Evolutionary conservation across 805 yeast species (phyloP).

Genomic region (Nakazawaea pomicola): DNA sequence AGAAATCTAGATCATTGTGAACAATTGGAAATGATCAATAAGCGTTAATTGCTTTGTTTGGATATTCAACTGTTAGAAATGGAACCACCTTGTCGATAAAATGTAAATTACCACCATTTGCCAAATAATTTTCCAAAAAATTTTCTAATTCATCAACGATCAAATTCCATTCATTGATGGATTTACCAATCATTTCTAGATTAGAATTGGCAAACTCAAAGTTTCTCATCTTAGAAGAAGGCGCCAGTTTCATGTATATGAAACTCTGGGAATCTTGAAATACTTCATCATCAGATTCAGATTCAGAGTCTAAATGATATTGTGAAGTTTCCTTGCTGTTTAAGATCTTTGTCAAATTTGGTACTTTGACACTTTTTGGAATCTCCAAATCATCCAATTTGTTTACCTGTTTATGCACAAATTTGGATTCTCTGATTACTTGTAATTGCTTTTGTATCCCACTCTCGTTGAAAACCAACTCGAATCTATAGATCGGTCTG

Average conservation of each 20-base stretch:
- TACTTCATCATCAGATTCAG: constrained; percentile 14
- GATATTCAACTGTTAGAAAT: constrained; percentile 10
- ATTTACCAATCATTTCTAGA: constrained; percentile 33
- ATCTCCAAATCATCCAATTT: neutral
- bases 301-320: constrained; percentile 6
- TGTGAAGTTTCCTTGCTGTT: constrained; percentile 1
- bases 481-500: constrained; percentile 43
- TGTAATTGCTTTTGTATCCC: constrained; percentile 28
- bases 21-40: constrained; percentile 5
- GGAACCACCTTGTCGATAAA: constrained; percentile 9
- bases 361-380: constrained; percentile 3
- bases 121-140: constrained; percentile 20
- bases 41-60: constrained; percentile 12
- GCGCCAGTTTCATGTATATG: neutral
- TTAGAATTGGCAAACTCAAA: constrained; percentile 8
- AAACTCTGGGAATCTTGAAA: neutral
- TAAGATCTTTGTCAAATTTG: constrained; percentile 1
- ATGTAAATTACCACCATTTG: constrained; percentile 2
- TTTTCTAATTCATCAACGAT: constrained; percentile 42
- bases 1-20: no score
- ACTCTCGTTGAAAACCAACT: constrained; percentile 38
- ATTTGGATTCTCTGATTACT: constrained; percentile 18
- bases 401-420: neutral
- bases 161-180: constrained; percentile 47
- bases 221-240: neutral